Percentiles rank a stretch among this genome's conserved stretches.
Conservation (phyloP, 2,329 filamentous ascomycete genomes). For the Camillea tinctor region DNA sequence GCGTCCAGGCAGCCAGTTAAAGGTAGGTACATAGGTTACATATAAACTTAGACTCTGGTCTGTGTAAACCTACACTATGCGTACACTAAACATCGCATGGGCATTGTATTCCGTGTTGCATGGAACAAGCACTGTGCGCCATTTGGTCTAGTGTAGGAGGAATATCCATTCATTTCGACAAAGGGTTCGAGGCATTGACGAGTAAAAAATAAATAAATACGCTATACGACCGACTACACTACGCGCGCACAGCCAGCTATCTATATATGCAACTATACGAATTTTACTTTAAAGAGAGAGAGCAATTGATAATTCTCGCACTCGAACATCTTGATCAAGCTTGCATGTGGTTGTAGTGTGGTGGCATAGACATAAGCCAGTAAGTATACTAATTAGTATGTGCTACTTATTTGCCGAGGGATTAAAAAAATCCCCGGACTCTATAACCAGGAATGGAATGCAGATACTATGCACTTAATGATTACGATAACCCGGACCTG, state of each 20-base stretch:
- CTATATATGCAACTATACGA: background rate
- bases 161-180: background rate
- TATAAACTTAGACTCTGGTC: background rate
- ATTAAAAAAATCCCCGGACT: too few relatives aligned
- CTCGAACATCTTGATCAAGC: background rate
- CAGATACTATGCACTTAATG: too few relatives aligned
- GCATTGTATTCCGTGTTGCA: background rate
- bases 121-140: constrained; percentile 2
- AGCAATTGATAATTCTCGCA: background rate
- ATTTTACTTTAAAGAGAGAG: background rate
- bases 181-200: background rate
- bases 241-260: background rate
- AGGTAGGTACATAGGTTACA: too few relatives aligned
- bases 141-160: background rate
- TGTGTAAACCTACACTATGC: background rate
- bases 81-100: background rate
- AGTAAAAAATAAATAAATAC: background rate
- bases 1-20: too few relatives aligned
- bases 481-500: background rate
- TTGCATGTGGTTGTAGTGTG: background rate
- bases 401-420: too few relatives aligned
- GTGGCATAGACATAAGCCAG: background rate
- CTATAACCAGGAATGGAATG: too few relatives aligned
- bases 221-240: too few relatives aligned
- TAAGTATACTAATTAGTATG: background rate